Conservation (phyloP, 2,329 filamentous ascomycete species). For the Nemania serpens region DNA sequence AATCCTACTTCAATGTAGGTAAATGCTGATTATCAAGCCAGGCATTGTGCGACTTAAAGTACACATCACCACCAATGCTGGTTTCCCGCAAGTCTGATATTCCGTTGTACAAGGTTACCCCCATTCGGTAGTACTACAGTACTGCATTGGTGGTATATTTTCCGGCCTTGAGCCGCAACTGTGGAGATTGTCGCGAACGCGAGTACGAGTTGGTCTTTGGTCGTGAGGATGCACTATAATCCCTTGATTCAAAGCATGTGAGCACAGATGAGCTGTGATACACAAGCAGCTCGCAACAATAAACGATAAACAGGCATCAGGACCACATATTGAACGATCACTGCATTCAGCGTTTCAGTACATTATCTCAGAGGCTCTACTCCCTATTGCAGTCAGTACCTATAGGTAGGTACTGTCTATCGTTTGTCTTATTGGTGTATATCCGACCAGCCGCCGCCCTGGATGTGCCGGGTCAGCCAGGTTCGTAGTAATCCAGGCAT, state of each 20-base stretch:
- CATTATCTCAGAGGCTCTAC: no score
- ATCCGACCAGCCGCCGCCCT: background rate
- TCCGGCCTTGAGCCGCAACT: slow-evolving; percentile 8
- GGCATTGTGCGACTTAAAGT: no score
- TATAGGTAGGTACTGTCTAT: background rate
- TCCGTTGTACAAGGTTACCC: no score
- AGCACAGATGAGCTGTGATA: no score
- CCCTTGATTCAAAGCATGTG: background rate
- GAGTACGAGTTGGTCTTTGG: slow-evolving; percentile 3
- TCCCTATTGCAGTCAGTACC: background rate
- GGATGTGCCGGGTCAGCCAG: background rate
- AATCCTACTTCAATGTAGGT: no score
- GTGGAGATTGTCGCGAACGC: slow-evolving; percentile 4
- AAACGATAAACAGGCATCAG: background rate
- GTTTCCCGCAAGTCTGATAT: no score
- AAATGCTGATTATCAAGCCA: no score
- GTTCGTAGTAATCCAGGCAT: background rate
- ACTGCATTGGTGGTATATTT: background rate
- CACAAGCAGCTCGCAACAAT: background rate
- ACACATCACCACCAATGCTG: no score
- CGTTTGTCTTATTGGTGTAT: background rate
- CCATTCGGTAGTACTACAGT: no score
- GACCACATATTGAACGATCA: background rate
- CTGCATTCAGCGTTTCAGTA: background rate
- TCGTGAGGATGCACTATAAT: background rate